phyloP scores from a whole-genome alignment of 495 filamentous ascomycete species.

The Pseudoneurospora amorphoporcata region DNA sequence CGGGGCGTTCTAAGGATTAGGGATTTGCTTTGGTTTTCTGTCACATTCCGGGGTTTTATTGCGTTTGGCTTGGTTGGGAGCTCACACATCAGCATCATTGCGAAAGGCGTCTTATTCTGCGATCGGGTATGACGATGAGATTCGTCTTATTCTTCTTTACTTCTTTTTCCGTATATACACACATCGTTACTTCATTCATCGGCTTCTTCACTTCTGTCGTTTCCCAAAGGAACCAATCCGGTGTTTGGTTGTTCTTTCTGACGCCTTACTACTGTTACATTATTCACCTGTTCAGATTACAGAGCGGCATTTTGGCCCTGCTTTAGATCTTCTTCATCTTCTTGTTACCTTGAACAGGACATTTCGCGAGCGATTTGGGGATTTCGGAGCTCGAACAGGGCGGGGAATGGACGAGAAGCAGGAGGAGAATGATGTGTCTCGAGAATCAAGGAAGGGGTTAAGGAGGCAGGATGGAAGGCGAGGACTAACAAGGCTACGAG shows the following conservation, averaged over 20 bases:
- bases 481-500: not conserved
- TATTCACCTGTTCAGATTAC: not conserved
- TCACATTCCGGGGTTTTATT: not conserved
- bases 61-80: not conserved
- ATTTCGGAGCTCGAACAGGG: too few relatives aligned
- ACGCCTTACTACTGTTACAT: not conserved
- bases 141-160: not conserved
- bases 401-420: not conserved
- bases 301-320: not conserved
- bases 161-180: not conserved
- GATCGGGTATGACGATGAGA: not conserved
- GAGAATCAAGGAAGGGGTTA: not conserved
- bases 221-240: not conserved
- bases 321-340: not conserved
- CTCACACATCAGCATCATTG: not conserved
- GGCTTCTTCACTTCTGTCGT: not conserved
- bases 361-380: not conserved
- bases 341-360: not conserved
- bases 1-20: not conserved
- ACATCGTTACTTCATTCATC: not conserved
- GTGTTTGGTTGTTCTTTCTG: not conserved
- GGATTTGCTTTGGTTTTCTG: not conserved
- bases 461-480: not conserved
- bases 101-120: not conserved
- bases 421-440: not conserved